These are phyloP conservation scores for Fusarium incarnatum DNA, from an alignment of 2,329 filamentous ascomycete genomes.

Conservation along the genomic window DNA sequence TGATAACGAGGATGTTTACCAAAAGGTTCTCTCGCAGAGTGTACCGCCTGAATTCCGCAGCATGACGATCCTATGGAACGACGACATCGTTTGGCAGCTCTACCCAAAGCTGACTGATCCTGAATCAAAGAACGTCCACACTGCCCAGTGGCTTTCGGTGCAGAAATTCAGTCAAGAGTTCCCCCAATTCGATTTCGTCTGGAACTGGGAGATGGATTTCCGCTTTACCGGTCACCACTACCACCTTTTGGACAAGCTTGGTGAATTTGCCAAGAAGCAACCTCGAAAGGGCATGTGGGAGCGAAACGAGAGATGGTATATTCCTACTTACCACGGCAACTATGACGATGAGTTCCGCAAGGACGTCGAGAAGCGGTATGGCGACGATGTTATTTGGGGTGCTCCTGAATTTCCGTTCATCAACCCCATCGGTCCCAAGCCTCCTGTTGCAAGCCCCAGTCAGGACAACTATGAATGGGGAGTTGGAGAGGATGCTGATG, in stretches of 20 bases:
- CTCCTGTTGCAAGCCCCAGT: conserved; percentile 67
- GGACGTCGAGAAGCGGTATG: conserved; percentile 67
- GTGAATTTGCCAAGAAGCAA: conserved; percentile 72
- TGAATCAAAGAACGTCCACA: conserved; percentile 65
- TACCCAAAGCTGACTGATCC: conserved; percentile 80
- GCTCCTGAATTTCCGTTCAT: conserved; percentile 69
- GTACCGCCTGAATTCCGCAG: conserved; percentile 77
- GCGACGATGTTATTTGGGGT: conserved; percentile 74
- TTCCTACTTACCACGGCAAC: conserved; percentile 74
- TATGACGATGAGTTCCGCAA: conserved; percentile 76
- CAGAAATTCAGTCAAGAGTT: conserved; percentile 82
- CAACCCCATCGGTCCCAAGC: conserved; percentile 71
- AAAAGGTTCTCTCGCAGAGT: conserved; percentile 68
- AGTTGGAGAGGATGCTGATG: conserved; percentile 79
- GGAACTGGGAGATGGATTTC: conserved; percentile 90
- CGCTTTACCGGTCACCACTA: conserved; percentile 85
- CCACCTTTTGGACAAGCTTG: conserved; percentile 76
- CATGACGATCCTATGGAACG: conserved; percentile 81
- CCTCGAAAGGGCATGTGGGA: conserved; percentile 81
- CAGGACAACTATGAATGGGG: conserved; percentile 81
- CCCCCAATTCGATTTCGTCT: conserved; percentile 83
- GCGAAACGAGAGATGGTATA: conserved; percentile 77
- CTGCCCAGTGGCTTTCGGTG: conserved; percentile 76
- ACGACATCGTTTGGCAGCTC: conserved; percentile 77
- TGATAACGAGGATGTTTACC: conserved; percentile 68